These are phyloP conservation scores for Dothistroma septosporum DNA, from an alignment of 2,329 filamentous ascomycete species.

Conservation along the genomic window DNA sequence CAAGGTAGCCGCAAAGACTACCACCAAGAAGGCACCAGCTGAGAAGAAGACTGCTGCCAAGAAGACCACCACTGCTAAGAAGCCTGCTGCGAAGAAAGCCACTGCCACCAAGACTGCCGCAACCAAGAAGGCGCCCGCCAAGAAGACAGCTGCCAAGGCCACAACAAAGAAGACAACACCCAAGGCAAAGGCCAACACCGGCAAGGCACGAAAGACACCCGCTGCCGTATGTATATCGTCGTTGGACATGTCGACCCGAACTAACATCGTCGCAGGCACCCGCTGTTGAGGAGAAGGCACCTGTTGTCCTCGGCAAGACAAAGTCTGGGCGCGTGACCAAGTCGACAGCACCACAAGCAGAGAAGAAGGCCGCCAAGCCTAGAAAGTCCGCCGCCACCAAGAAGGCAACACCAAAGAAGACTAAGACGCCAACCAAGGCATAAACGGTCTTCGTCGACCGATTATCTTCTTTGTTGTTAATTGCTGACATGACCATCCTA, in stretches of 20 bases:
- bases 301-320: slow-evolving; percentile 69
- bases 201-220: slow-evolving; percentile 44
- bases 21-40: slow-evolving; percentile 24
- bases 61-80: slow-evolving; percentile 42
- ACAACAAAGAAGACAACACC: slow-evolving; percentile 33
- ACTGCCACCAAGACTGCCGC: slow-evolving; percentile 35
- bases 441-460: neutral
- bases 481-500: neutral
- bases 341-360: slow-evolving; percentile 49
- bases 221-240: slow-evolving; percentile 29
- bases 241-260: neutral
- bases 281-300: slow-evolving; percentile 63
- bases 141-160: slow-evolving; percentile 30
- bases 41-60: slow-evolving; percentile 42
- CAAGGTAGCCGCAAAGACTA: slow-evolving; percentile 39
- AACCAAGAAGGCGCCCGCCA: slow-evolving; percentile 38
- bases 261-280: slow-evolving; percentile 49
- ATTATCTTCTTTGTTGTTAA: slow-evolving; percentile 1
- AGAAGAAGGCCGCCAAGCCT: slow-evolving; percentile 45
- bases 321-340: slow-evolving; percentile 84
- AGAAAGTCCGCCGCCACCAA: slow-evolving; percentile 39
- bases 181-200: slow-evolving; percentile 44
- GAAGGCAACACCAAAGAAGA: slow-evolving; percentile 45
- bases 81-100: slow-evolving; percentile 52
- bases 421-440: slow-evolving; percentile 37